Percentiles rank a stretch among this genome's conserved stretches.
These are phyloP conservation scores for Galerina marginata DNA, from an alignment of 768 basidiomycete genomes.

Conservation along the genomic window DNA sequence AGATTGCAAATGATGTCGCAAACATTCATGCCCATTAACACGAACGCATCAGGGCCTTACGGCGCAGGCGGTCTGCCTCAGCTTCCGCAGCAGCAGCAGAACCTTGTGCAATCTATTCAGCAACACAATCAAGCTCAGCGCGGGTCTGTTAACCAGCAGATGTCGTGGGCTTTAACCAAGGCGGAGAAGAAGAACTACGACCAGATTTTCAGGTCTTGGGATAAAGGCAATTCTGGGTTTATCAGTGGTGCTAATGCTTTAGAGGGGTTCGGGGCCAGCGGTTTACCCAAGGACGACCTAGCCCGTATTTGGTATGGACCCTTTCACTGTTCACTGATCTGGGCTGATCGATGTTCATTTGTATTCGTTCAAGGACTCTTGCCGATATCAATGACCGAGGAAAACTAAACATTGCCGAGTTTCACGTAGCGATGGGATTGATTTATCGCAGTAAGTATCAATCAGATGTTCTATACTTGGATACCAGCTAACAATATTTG, in stretches of 20 bases:
- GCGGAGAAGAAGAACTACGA: conserved; percentile 97
- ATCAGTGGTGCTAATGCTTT: conserved; percentile 84
- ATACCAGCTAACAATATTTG: conserved; percentile 4
- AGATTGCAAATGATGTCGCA: conserved; percentile 88
- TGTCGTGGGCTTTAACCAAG: conserved; percentile 88
- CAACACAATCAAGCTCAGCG: conserved; percentile 81
- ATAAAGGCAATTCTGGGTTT: conserved; percentile 78
- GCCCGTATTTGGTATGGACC: conserved; percentile 84
- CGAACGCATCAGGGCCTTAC: conserved; percentile 53
- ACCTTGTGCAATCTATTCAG: conserved; percentile 85
- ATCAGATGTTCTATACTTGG: background rate
- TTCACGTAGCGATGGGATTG: conserved; percentile 97
- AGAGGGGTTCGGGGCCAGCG: conserved; percentile 95
- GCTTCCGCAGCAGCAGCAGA: conserved; percentile 68
- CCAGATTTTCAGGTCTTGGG: conserved; percentile 97
- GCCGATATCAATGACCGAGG: conserved; percentile 94
- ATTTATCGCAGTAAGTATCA: conserved; percentile 87
- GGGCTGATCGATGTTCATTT: conserved; percentile 3
- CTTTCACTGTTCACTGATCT: background rate
- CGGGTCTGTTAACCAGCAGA: conserved; percentile 65
- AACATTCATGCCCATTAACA: conserved; percentile 86
- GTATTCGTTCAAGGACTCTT: conserved; percentile 67
- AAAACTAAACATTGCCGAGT: conserved; percentile 93
- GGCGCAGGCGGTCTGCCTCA: conserved; percentile 66
- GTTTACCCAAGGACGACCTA: conserved; percentile 85